These are phyloP conservation scores for Magnolia sinica DNA, from an alignment of 164 flowering plant species.

Conservation along the genomic window DNA sequence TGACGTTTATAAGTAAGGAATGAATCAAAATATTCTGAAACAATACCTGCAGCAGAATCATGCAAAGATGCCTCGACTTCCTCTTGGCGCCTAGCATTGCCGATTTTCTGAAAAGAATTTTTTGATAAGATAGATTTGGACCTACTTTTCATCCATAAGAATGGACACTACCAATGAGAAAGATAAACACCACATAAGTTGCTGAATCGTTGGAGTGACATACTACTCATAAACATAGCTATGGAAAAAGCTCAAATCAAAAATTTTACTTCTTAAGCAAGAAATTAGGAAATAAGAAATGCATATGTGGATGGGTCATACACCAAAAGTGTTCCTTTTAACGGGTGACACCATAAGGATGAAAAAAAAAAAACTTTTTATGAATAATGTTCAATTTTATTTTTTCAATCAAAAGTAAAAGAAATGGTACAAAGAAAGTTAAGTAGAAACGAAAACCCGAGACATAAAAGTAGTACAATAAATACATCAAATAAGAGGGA, in stretches of 20 bases:
- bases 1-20: not conserved
- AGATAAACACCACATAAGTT: no score
- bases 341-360: not conserved
- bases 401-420: no score
- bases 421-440: no score
- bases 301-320: not conserved
- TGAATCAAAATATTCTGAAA: not conserved
- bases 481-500: no score
- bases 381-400: no score
- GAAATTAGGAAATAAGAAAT: not conserved
- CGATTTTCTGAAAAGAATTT: constrained; percentile 51
- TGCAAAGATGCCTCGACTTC: constrained; percentile 64
- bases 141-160: no score
- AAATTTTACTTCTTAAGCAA: not conserved
- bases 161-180: no score
- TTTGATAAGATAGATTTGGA: not conserved
- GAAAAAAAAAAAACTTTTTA: not conserved
- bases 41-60: constrained; percentile 64
- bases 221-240: no score
- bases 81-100: constrained; percentile 47
- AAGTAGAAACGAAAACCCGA: no score
- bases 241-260: no score
- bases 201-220: no score
- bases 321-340: not conserved
- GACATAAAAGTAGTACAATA: no score